Evolutionary conservation across 2,329 filamentous ascomycete species (phyloP), one percentile per base, ranked within the genome.

Genomic region (Metarhizium guizhouense): DNA sequence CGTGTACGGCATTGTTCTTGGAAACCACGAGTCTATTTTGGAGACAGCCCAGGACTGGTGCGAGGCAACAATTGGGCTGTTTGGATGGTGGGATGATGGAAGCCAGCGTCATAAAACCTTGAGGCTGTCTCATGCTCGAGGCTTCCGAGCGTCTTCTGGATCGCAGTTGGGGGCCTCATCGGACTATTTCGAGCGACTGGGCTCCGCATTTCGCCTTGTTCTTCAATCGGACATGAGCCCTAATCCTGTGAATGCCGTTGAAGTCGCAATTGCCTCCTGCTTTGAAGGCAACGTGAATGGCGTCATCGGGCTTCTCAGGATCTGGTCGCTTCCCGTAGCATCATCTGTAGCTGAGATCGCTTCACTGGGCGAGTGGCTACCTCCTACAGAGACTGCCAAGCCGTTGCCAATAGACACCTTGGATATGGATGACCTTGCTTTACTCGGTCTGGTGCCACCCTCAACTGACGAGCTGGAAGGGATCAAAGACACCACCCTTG

Each of bases 21-120:
- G 93, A 40, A 83, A 87, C 60, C 78, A 84, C 10, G 81, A 86
- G 40, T 85, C 90, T 20, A 89, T 96, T 53, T 75, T 95, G 58
- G 81, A 85, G 50, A 83, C 85, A 48, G 83, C 91, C 1, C 85
- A 93, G 65, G 92, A 96, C 70, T 97, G 93, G 93, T 84, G 93
- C 53, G 93, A 97, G 73, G 92, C 90, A 0, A 88, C 86, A 0
- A 74, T 96, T 57, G 88, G 86, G 2, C 74, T 97, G 52, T 85
- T 92, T 36, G 85, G 88, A 6, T 97, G 93, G 93, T 96, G 92
- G 91, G 87, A 95, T 66, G 90, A 94, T 58, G 81, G 82, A n/a
- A 82, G 84, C 57, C 68, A 68, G 60, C 76, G 69, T 52, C 71
- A 70, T 57, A 75, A 72, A 62, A 71, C 66, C 51, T 65, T 71